Base-by-base conservation (phyloP, 2,329 filamentous ascomycete species). In the Juglanconis juglandina region DNA sequence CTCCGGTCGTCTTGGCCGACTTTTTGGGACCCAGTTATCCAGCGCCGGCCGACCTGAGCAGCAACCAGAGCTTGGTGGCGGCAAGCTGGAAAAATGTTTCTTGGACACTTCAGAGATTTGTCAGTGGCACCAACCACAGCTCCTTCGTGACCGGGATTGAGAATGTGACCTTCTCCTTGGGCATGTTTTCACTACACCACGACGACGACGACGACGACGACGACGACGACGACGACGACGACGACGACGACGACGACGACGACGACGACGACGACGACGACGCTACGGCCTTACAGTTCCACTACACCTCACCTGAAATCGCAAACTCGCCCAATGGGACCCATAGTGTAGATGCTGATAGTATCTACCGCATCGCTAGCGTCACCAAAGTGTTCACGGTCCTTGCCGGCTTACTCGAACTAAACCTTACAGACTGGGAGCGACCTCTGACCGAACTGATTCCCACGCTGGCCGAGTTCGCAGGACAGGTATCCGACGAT, bases 291-390 rank as follows among this genome's bases (percentile, higher is more conserved):
- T 60, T 75, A 17, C 74, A 76, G 63, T 73, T 72, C 63, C 71
- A 77, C 58, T 66, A 76, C 59, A 71, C 70, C 1, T 68, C 69
- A 1, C 66, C 70, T 7, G 69, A 74, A 50, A 66, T 74, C n/a
- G 65, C 63, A 2, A 69, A 70, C 39, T 65, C 66, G 2, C 62
- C 67, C 0, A 56, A 65, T 1, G 76, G 76, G 7, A 71, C 71
- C 1, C 68, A 70, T 4, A 71, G 69, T 32, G 71, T 78, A 3
- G 71, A 78, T 61, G 73, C 69, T n/a, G 66, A 79, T 59, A 75
- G 71, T 42, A 75, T 79, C 17, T 79, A 77, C 63, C 72, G 75
- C 13, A 66, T 79, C 14, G 77, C 75, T 1, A 78, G 75, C 62
- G 65, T 74, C 39, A 70, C 71, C 10, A 79, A 77, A 57, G 66